These are phyloP conservation scores for Epichloe gansuensis DNA, from an alignment of 2,329 filamentous ascomycete genomes.

Conservation along the genomic window DNA sequence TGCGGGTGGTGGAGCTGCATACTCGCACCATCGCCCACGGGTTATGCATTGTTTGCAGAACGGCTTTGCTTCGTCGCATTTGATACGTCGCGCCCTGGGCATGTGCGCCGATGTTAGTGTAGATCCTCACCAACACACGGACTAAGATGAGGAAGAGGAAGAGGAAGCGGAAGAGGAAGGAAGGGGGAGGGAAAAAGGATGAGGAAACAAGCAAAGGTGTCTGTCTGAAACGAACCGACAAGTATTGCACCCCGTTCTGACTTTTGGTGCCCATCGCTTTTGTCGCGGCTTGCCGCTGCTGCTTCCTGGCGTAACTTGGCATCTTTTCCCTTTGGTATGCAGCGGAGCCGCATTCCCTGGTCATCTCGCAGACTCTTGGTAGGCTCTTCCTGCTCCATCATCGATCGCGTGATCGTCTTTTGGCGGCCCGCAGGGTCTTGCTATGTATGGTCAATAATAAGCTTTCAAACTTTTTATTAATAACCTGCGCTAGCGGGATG, in stretches of 20 bases:
- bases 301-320: background rate
- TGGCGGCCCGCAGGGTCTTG: too few species aligned
- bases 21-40: slow-evolving; percentile 4
- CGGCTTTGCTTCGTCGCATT: slow-evolving; percentile 4
- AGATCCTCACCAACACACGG: background rate
- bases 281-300: background rate
- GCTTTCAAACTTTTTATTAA: too few species aligned
- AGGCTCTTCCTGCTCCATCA: background rate
- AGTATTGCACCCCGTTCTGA: slow-evolving; percentile 5
- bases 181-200: too few species aligned
- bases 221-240: slow-evolving; percentile 3
- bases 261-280: slow-evolving; percentile 4
- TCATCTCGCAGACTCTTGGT: background rate
- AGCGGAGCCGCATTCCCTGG: background rate
- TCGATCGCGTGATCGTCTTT: background rate
- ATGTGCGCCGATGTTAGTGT: background rate
- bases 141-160: background rate
- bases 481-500: background rate
- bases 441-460: too few species aligned
- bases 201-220: background rate
- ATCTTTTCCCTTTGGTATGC: background rate
- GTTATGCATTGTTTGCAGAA: slow-evolving; percentile 3
- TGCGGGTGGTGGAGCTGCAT: background rate
- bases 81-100: slow-evolving; percentile 1
- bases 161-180: too few species aligned